phyloP scores from a whole-genome alignment of 179 eudicot species.

The Heliamphora pulchella region DNA sequence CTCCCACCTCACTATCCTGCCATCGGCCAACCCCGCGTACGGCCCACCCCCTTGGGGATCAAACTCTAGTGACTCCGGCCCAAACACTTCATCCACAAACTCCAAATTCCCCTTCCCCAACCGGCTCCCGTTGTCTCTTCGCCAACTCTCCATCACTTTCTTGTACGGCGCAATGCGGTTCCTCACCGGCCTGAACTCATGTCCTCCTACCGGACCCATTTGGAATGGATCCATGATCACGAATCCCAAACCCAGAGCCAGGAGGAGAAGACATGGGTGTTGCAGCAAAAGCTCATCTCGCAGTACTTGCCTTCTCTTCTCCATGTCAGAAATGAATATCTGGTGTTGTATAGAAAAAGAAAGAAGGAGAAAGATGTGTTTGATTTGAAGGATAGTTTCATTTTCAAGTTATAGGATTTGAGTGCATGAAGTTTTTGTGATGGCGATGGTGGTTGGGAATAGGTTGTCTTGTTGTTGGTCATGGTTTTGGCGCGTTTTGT shows the following conservation, averaged over 20 bases:
- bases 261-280: conserved; percentile 45
- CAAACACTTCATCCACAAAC: conserved; percentile 68
- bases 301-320: conserved; percentile 32
- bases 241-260: conserved; percentile 45
- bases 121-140: conserved; percentile 59
- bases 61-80: conserved; percentile 83
- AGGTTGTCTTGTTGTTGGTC: too few relatives aligned
- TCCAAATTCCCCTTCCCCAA: conserved; percentile 55
- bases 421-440: too few relatives aligned
- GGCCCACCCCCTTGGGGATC: conserved; percentile 68
- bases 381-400: too few relatives aligned
- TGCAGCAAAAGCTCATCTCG: conserved; percentile 42
- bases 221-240: conserved; percentile 71
- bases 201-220: conserved; percentile 70
- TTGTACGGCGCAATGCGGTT: conserved; percentile 67
- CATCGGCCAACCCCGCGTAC: conserved; percentile 73
- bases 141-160: conserved; percentile 76
- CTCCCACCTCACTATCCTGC: conserved; percentile 78
- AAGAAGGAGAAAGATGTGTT: too few relatives aligned
- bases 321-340: conserved; percentile 42
- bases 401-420: too few relatives aligned
- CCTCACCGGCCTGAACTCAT: conserved; percentile 62
- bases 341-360: too few relatives aligned
- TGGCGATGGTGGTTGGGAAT: too few relatives aligned
- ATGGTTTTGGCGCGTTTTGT: too few relatives aligned